Evolutionary conservation across 495 filamentous ascomycete species (phyloP).

Genomic region (Hypoxylon subgilvum): DNA sequence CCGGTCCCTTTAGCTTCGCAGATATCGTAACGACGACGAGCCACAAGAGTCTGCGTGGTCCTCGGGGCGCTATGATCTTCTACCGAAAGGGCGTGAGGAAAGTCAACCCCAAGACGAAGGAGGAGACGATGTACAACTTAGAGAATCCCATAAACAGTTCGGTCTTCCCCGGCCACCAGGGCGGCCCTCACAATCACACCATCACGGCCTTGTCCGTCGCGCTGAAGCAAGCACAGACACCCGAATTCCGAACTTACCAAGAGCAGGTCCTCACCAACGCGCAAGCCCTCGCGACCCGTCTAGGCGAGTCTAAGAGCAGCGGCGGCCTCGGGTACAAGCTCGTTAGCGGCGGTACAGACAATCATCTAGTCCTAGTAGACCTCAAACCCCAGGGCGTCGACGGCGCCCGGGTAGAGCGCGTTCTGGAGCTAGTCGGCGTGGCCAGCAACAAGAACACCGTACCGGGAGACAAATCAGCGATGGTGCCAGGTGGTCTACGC

Average conservation of each 20-base stretch:
- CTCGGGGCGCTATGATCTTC: constrained; percentile 97
- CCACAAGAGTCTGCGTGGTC: constrained; percentile 95
- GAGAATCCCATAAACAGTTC: constrained; percentile 94
- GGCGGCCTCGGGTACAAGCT: constrained; percentile 86
- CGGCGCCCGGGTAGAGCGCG: constrained; percentile 90
- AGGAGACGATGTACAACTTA: constrained; percentile 83
- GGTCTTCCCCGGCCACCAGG: constrained; percentile 98
- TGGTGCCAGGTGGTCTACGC: constrained; percentile 88
- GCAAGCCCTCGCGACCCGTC: constrained; percentile 76
- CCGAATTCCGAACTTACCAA: constrained; percentile 91
- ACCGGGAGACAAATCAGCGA: constrained; percentile 89
- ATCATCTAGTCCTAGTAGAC: constrained; percentile 95
- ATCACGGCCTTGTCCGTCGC: constrained; percentile 95
- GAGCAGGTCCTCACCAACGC: constrained; percentile 85
- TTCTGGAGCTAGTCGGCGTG: constrained; percentile 92
- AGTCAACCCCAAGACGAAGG: constrained; percentile 83
- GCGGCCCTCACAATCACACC: constrained; percentile 98
- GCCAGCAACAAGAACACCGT: constrained; percentile 99
- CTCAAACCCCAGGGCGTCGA: constrained; percentile 89
- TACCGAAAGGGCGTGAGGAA: constrained; percentile 88
- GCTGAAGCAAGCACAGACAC: constrained; percentile 85
- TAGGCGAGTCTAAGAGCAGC: constrained; percentile 73
- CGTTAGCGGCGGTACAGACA: constrained; percentile 93
- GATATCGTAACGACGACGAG: constrained; percentile 98
- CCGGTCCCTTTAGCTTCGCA: constrained; percentile 83